Percentiles rank a stretch among this genome's conserved stretches.
Evolutionary conservation across 139 green algal genomes (phyloP).

Genomic region (Chloropicon primus): DNA sequence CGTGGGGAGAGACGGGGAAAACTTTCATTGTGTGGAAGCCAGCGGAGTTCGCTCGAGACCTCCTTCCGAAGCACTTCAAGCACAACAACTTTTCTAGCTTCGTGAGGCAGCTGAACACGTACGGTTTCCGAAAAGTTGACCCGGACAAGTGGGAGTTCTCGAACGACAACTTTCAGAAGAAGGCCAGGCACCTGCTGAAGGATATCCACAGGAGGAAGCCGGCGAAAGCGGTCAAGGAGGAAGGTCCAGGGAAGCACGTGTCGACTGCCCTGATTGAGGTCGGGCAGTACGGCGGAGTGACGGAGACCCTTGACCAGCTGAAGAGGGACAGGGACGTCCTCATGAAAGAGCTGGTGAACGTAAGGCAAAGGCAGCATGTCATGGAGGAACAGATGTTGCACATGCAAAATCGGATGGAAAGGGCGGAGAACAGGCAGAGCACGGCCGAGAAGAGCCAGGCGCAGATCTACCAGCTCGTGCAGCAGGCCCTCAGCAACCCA

Average conservation of each 20-base stretch:
- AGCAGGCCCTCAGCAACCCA: neutral
- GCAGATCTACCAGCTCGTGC: neutral
- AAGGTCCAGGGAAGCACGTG: neutral
- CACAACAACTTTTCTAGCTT: conserved; percentile 96
- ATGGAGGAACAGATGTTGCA: neutral
- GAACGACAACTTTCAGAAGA: conserved; percentile 81
- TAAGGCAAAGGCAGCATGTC: neutral
- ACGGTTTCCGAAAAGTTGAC: conserved; percentile 92
- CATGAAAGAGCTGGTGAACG: conserved; percentile 12
- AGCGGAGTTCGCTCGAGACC: conserved; percentile 70
- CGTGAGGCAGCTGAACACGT: conserved; percentile 94
- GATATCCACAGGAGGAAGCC: conserved; percentile 69
- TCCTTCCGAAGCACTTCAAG: conserved; percentile 91
- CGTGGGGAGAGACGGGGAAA: conserved; percentile 62
- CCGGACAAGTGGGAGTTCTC: conserved; percentile 94
- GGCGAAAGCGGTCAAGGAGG: neutral
- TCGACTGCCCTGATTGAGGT: conserved; percentile 1
- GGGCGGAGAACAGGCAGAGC: neutral
- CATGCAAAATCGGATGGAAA: neutral
- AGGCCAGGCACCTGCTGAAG: conserved; percentile 50
- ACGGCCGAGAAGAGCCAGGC: neutral
- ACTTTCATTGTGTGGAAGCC: conserved; percentile 89
- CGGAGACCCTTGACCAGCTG: conserved; percentile 11
- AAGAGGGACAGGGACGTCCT: conserved; percentile 14
- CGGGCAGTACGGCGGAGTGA: conserved; percentile 9